Percentiles rank a stretch among this genome's conserved stretches.
Conservation (phyloP, 108 stramenopile species). For the Skeletonema potamos region DNA sequence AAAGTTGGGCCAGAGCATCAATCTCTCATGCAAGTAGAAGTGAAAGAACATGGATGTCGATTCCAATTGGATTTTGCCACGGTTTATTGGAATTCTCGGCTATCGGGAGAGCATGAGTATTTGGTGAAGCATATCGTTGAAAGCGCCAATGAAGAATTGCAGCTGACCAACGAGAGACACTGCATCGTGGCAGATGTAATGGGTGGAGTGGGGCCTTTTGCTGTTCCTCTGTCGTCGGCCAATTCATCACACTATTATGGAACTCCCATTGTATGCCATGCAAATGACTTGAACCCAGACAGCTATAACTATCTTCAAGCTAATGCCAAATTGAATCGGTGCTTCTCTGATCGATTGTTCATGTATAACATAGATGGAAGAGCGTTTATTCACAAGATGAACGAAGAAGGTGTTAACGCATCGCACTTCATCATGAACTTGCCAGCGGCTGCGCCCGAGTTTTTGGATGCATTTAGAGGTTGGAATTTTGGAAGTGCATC, state of each 20-base stretch:
- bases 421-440: slow-evolving; percentile 97
- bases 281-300: slow-evolving; percentile 90
- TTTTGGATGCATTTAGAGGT: slow-evolving; percentile 93
- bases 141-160: slow-evolving; percentile 23
- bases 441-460: slow-evolving; percentile 90
- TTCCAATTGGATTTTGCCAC: slow-evolving; percentile 91
- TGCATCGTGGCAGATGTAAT: slow-evolving; percentile 90
- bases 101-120: slow-evolving; percentile 88
- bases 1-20: slow-evolving; percentile 31
- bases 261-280: slow-evolving; percentile 47
- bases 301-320: slow-evolving; percentile 75
- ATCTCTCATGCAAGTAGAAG: slow-evolving; percentile 53
- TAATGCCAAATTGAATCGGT: slow-evolving; percentile 86
- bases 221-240: slow-evolving; percentile 84
- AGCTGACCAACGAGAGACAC: background rate
- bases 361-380: slow-evolving; percentile 92
- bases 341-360: slow-evolving; percentile 46
- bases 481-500: slow-evolving; percentile 30
- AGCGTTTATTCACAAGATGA: slow-evolving; percentile 75
- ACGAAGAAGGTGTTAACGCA: slow-evolving; percentile 42
- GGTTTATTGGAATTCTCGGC: slow-evolving; percentile 97
- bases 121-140: slow-evolving; percentile 72
- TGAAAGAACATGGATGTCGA: slow-evolving; percentile 88
- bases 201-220: slow-evolving; percentile 98
- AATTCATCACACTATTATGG: slow-evolving; percentile 9